A percentile compares a stretch with the other conserved stretches of the same genome.
These are phyloP conservation scores for Candida pseudoviswanathii DNA, from an alignment of 1,139 yeast genomes.

Conservation along the genomic window DNA sequence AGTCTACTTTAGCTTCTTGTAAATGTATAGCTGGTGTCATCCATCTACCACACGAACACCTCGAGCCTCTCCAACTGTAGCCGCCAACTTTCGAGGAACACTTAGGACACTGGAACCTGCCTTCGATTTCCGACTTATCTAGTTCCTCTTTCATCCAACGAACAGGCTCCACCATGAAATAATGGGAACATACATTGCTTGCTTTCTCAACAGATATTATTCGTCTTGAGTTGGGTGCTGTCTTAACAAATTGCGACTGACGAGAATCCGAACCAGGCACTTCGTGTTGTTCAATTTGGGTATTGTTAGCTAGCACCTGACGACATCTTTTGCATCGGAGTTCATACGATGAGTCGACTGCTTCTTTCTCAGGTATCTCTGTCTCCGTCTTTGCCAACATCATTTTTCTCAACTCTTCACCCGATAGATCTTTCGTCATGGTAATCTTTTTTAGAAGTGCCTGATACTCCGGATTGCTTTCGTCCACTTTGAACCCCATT, in stretches of 20 bases:
- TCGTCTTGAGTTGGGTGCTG: conserved; percentile 61
- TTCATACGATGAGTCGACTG: conserved; percentile 21
- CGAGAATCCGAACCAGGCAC: conserved; percentile 62
- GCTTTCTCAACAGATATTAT: conserved; percentile 58
- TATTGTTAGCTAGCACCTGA: conserved; percentile 50
- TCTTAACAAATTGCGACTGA: conserved; percentile 64
- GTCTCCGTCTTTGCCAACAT: conserved; percentile 10
- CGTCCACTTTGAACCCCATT: conserved; percentile 32
- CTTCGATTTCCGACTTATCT: conserved; percentile 72
- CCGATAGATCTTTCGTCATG: conserved; percentile 32
- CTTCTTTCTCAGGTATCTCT: too few relatives aligned
- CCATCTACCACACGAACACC: conserved; percentile 97
- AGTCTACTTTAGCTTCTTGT: conserved; percentile 80
- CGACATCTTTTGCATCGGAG: conserved; percentile 76
- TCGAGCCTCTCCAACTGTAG: conserved; percentile 91
- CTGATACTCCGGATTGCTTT: conserved; percentile 25
- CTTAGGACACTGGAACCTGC: conserved; percentile 81
- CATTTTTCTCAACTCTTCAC: conserved; percentile 22
- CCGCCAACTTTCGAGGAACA: conserved; percentile 86
- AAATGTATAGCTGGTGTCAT: conserved; percentile 89
- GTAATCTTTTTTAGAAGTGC: conserved; percentile 28
- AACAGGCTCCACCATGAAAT: conserved; percentile 78
- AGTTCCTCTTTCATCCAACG: conserved; percentile 88
- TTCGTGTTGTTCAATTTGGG: conserved; percentile 57
- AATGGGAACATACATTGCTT: conserved; percentile 71